Percentiles rank a stretch among this genome's conserved stretches.
Evolutionary conservation across 768 basidiomycete genomes (phyloP).

Genomic region (Pleurotus djamor): DNA sequence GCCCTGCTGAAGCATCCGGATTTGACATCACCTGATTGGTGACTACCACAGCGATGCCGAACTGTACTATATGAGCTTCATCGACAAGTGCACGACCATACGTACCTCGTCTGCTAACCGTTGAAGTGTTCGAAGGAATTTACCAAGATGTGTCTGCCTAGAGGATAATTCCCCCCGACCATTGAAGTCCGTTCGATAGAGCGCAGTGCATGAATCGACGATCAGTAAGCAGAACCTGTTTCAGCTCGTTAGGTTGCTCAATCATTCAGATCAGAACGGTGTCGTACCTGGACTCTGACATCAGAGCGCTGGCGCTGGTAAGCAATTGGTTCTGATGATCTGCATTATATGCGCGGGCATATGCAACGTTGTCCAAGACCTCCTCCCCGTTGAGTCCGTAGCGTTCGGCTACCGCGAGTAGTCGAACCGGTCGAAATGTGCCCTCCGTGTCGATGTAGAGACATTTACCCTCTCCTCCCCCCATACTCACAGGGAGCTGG

Average conservation of each 20-base stretch:
- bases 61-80: slow-evolving; percentile 45
- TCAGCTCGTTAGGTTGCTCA: slow-evolving; percentile 1
- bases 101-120: slow-evolving; percentile 94
- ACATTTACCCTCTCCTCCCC: slow-evolving; percentile 98
- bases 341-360: slow-evolving; percentile 97
- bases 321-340: slow-evolving; percentile 93
- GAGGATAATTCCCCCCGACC: slow-evolving; percentile 95
- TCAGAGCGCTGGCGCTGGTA: slow-evolving; percentile 93
- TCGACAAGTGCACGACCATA: slow-evolving; percentile 13
- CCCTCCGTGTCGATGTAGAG: slow-evolving; percentile 99
- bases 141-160: slow-evolving; percentile 93
- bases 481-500: slow-evolving; percentile 96
- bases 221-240: slow-evolving; percentile 92
- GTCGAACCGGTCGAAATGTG: slow-evolving; percentile 94
- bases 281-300: slow-evolving; percentile 93
- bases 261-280: slow-evolving; percentile 15
- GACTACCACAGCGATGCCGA: slow-evolving; percentile 95
- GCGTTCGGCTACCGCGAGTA: slow-evolving; percentile 92
- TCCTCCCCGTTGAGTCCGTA: slow-evolving; percentile 98
- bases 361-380: slow-evolving; percentile 97
- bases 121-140: slow-evolving; percentile 90
- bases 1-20: slow-evolving; percentile 90
- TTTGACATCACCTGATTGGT: slow-evolving; percentile 99
- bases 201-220: slow-evolving; percentile 93
- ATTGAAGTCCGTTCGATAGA: slow-evolving; percentile 94